Evolutionary conservation across 495 filamentous ascomycete species (phyloP).

Genomic region (Evansstolkia leycettana): DNA sequence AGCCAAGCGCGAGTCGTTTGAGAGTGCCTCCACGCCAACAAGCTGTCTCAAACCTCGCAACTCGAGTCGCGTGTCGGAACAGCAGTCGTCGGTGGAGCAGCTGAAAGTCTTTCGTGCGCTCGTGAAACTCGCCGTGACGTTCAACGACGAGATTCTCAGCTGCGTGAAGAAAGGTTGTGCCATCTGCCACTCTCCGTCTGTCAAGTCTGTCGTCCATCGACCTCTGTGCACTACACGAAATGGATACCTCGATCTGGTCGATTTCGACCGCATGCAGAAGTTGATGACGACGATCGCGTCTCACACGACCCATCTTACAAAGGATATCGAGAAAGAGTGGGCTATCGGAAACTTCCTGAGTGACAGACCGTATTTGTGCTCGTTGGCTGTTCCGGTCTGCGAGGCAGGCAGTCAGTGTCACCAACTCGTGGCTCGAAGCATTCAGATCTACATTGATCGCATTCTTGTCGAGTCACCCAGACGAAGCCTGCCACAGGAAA

Average conservation of each 20-base stretch:
- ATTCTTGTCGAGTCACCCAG: no score
- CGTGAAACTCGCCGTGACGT: background rate
- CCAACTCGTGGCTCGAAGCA: background rate
- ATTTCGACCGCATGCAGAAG: background rate
- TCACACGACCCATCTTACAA: background rate
- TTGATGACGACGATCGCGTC: slow-evolving; percentile 3
- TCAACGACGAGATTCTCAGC: background rate
- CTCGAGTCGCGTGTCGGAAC: no score
- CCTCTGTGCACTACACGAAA: slow-evolving; percentile 1
- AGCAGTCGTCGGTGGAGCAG: no score
- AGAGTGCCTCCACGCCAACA: background rate
- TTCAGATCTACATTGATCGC: background rate
- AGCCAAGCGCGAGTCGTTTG: background rate
- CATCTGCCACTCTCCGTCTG: background rate
- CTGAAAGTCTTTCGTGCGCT: background rate
- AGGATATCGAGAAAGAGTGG: no score
- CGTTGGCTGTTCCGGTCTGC: slow-evolving; percentile 4
- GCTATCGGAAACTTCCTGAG: background rate
- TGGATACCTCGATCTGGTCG: slow-evolving; percentile 1
- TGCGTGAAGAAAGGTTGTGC: background rate
- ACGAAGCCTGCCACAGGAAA: background rate
- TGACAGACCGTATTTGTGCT: slow-evolving; percentile 4
- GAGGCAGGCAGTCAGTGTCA: background rate
- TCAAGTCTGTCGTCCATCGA: background rate
- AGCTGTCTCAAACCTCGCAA: background rate